These are phyloP conservation scores for Termitomyces sp. DNA, from an alignment of 768 basidiomycete genomes.

Conservation along the genomic window DNA sequence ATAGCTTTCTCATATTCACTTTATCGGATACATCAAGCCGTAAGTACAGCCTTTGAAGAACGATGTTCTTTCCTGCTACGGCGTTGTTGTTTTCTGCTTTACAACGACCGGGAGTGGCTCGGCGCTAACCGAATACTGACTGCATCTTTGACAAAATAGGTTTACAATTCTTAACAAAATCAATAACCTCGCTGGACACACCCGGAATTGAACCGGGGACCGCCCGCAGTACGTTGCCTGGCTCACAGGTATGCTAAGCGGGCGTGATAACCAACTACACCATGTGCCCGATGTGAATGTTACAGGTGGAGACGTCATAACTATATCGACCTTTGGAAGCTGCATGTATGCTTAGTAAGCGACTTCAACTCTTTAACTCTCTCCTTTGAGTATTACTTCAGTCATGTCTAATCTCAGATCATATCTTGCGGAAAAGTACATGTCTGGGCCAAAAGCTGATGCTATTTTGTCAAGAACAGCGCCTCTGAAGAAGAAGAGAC, in stretches of 20 bases:
- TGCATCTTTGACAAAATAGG: too few species aligned
- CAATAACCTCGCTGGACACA: constrained; percentile 1
- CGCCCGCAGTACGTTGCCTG: constrained; percentile 10
- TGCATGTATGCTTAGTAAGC: not conserved
- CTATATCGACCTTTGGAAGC: too few species aligned
- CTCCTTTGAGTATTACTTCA: not conserved
- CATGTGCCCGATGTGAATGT: constrained; percentile 4
- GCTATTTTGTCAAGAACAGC: constrained; percentile 74
- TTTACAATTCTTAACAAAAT: too few species aligned
- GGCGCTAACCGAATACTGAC: too few species aligned
- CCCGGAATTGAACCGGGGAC: constrained; percentile 14
- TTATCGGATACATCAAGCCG: too few species aligned
- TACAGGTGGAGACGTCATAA: not conserved
- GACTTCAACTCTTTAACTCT: not conserved
- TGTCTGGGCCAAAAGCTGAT: constrained; percentile 95
- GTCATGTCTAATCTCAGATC: constrained; percentile 58
- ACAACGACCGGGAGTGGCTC: too few species aligned
- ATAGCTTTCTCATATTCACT: too few species aligned
- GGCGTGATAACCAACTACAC: constrained; percentile 15
- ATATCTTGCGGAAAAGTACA: constrained; percentile 88
- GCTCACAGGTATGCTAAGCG: too few species aligned
- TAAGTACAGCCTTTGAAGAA: constrained; percentile 63
- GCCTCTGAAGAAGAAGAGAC: constrained; percentile 73
- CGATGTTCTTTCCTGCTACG: constrained; percentile 60
- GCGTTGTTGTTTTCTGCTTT: constrained; percentile 45